Base-by-base conservation (phyloP, 352 stramenopile species). In the Phytophthora tentaculata region DNA sequence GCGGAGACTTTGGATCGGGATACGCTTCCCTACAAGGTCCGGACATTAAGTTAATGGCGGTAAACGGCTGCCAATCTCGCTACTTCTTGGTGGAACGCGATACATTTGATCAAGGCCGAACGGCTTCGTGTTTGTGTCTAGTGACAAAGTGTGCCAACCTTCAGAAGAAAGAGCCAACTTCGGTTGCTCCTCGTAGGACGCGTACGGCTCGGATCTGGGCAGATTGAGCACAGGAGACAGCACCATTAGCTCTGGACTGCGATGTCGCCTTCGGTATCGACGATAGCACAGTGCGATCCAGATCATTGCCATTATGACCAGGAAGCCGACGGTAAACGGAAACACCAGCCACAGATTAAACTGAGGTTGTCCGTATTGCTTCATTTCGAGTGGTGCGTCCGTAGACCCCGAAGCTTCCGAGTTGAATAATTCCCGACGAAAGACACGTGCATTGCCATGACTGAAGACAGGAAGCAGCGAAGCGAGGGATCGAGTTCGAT, bases 1-100 rank as follows among this genome's bases (percentile, higher is more conserved):
- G 0, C 60, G 12, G 17, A 84, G 44, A 39, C 52, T 65, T 13
- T 79, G 53, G 29, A 75, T 48, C 8, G 71, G 64, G 2, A 82
- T n/a, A 0, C 73, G 64, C 6, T 58, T 67, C 12, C 37, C 44
- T n/a, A 6, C 13, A 1, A 73, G 41, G 5, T 64, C 48, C 3
- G 19, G 45, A 44, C 47, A 56, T 12, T 53, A 29, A 0, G 50
- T 1, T 39, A 74, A 37, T 14, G 3, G 44, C 10, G 44, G 22
- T 3, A 74, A 39, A n/a, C 59, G 5, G 0, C 26, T 20, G 7
- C 22, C 45, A 48, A 22, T 19, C 23, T 58, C 53, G 23, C 47
- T 29, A 13, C 13, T 50, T 52, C 28, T 63, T 7, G 24, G 39
- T 2, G 24, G 52, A 0, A 69, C 58, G 1, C 48, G 56, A 44